These are phyloP conservation scores for Knoxdaviesia capensis DNA, from an alignment of 2,329 filamentous ascomycete genomes.

Conservation along the genomic window DNA sequence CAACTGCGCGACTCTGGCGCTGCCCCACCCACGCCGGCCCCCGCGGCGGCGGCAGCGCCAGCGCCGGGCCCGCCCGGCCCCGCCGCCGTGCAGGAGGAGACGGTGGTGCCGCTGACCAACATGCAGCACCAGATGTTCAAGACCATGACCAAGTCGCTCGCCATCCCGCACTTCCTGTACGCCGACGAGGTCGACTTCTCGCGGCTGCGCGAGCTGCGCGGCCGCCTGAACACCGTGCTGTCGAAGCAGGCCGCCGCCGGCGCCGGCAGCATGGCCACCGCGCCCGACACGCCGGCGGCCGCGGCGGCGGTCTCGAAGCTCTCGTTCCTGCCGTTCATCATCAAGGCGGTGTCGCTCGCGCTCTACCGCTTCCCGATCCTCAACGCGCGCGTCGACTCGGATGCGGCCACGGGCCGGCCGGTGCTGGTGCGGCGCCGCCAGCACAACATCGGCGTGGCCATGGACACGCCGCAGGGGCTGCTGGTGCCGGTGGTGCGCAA, in stretches of 20 bases:
- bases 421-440: conserved; percentile 57
- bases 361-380: conserved; percentile 67
- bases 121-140: conserved; percentile 94
- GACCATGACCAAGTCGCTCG: conserved; percentile 79
- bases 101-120: conserved; percentile 46
- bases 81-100: conserved; percentile 41
- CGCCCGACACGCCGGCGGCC: conserved; percentile 1
- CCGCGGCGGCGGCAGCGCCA: conserved; percentile 5
- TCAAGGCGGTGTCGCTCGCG: conserved; percentile 83
- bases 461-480: conserved; percentile 78
- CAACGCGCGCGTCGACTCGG: conserved; percentile 62
- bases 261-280: conserved; percentile 7
- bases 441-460: conserved; percentile 90
- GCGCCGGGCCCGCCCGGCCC: conserved; percentile 11
- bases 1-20: conserved; percentile 25
- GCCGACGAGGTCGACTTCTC: conserved; percentile 77
- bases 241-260: conserved; percentile 22
- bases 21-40: conserved; percentile 5
- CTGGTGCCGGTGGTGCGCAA: conserved; percentile 83
- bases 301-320: conserved; percentile 37
- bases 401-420: conserved; percentile 39
- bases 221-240: conserved; percentile 50
- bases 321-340: conserved; percentile 82
- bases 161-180: conserved; percentile 90
- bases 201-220: conserved; percentile 49